Base-by-base conservation (phyloP, 129 eudicot genomes). In the Tagetes erecta region DNA sequence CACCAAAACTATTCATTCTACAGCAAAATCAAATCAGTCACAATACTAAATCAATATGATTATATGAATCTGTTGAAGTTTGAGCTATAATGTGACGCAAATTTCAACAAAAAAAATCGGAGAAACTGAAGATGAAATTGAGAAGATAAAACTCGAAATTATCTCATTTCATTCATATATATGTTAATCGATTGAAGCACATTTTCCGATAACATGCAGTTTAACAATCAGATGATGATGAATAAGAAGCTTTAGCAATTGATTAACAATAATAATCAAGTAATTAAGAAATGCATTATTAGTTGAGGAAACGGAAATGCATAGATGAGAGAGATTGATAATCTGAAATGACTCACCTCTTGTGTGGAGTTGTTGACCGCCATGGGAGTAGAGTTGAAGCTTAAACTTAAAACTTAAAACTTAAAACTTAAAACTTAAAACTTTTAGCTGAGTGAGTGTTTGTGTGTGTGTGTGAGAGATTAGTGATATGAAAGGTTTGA, bases 281-380 rank as follows among this genome's bases (percentile, higher is more conserved):
- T 52, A 52, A 37, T 0, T 52, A 52, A n/a, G 8, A 52, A 52
- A 68, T 27, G 56, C 5, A 41, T 58, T 27, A 41, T 58, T 27
- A 8, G 78, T 8, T 60, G 57, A 73, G 46, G 60, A 45, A 73
- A 57, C 13, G 1, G 34, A 3, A 20, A 73, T 46, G 35, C 37
- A 47, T n/a, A 45, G n/a, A 73, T 59, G 78, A 20, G 58, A 59
- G 50, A 72, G 67, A 0, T 11, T 72, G 68, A 72, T 70, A 60
- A 36, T 47, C 10, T 73, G 70, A 60, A 47, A 9, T 45, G 27
- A 20, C 27, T 20, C 3, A 74, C 78, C 64, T 74, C 2, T 74
- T 62, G 78, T 74, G 78, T 74, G 45, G 78, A 74, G 49, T 46
- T 49, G 49, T 46, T 49, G 62, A 47, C 2, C 33, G 71, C 52